Evolutionary conservation across 352 stramenopile genomes (phyloP), one percentile per base, ranked within the genome.

Genomic region (Globisporangium acanthophoron): DNA sequence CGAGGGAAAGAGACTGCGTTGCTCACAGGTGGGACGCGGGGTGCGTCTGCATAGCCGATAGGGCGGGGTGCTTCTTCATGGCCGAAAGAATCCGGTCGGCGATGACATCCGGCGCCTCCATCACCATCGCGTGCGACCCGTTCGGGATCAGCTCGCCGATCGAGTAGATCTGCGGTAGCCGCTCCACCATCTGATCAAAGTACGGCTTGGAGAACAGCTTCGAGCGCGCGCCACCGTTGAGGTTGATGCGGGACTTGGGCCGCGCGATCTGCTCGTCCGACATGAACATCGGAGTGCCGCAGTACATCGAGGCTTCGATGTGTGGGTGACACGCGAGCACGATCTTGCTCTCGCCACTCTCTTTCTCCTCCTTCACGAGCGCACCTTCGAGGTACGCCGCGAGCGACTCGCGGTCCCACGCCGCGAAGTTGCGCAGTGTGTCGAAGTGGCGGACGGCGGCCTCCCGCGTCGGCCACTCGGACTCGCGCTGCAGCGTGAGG

Each of bases 251-350:
- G 45, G 67, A 76, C 24, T 69, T 53, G 11, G 73, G 66, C 0
- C 50, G 44, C 39, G 55, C 59, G 4, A 88, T 56, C 40, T 83
- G 61, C 8, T 52, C 54, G 8, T 69, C 59, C 6, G 54, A 69
- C 11, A 86, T 31, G 20, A 48, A 46, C 8, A 75, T 35, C 8
- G 58, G 48, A 18, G 21, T 46, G 1, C 62, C 69, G 9, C 41
- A 59, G 58, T 83, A 88, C 3, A 77, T n/a, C 7, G 63, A 62
- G 15, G 71, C 71, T 58, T 80, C 75, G 29, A 76, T 58, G 41
- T 65, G 63, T 16, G 78, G 78, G 40, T 77, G 64, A 20, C 68
- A 74, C 16, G 66, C 46, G 21, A 79, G 54, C 27, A 70, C 55
- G 9, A 50, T 64, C 21, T 60, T 59, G 29, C 66, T 56, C 7